Percentiles rank a stretch among this genome's conserved stretches.
phyloP scores from a whole-genome alignment of 768 basidiomycete species.

The Trametes maxima region DNA sequence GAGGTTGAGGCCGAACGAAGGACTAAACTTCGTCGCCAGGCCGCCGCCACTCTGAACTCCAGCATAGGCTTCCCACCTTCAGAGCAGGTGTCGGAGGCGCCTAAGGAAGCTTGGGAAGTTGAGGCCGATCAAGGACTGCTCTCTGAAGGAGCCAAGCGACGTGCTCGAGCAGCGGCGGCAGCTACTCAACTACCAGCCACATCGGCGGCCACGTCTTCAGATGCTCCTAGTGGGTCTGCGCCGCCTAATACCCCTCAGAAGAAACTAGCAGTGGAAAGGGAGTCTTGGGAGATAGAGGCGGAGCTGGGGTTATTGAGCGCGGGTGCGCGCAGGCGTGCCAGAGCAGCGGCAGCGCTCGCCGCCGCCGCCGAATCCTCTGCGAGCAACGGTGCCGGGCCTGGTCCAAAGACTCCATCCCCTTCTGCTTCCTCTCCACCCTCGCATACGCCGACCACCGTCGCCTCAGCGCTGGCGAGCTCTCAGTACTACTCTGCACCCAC shows the following conservation, averaged over 20 bases:
- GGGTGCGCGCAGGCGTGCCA: constrained; percentile 29
- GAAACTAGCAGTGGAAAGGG: constrained; percentile 22
- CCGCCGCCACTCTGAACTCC: constrained; percentile 11
- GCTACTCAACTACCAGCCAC: constrained; percentile 26
- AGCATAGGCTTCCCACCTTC: background rate
- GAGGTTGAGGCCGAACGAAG: constrained; percentile 73
- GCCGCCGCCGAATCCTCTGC: background rate
- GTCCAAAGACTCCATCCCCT: background rate
- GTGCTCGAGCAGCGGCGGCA: constrained; percentile 57
- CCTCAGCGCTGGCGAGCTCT: constrained; percentile 48
- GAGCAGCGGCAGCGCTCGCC: constrained; percentile 22
- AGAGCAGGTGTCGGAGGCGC: constrained; percentile 34
- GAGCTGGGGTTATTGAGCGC: constrained; percentile 33
- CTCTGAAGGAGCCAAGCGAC: constrained; percentile 72
- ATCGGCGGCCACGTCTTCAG: constrained; percentile 17
- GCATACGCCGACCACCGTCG: constrained; percentile 28
- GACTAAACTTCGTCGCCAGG: constrained; percentile 43
- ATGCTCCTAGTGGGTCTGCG: background rate
- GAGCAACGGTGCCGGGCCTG: background rate
- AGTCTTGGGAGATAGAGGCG: constrained; percentile 36
- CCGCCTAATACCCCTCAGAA: background rate
- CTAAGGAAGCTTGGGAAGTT: constrained; percentile 79
- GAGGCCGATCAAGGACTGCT: constrained; percentile 75
- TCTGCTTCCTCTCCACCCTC: constrained; percentile 8
- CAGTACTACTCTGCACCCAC: constrained; percentile 61